Percentiles rank a stretch among this genome's conserved stretches.
These are phyloP conservation scores for Fusarium sp. DNA, from an alignment of 2,329 filamentous ascomycete genomes.

Conservation along the genomic window DNA sequence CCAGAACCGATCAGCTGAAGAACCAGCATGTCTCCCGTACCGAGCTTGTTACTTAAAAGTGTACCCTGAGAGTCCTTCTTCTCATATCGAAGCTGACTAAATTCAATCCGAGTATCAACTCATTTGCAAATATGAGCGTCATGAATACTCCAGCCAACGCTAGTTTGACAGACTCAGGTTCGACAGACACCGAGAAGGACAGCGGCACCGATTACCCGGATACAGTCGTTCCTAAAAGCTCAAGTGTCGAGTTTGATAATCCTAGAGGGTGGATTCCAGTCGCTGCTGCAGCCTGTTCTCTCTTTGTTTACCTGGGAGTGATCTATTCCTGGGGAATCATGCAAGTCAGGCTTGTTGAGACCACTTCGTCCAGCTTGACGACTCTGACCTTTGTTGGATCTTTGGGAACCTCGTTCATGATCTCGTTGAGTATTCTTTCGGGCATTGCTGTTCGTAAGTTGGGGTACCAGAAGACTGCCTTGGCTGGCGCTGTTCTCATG, in stretches of 20 bases:
- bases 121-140: neutral
- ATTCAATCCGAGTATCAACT: no score
- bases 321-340: constrained; percentile 54
- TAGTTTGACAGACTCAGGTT: constrained; percentile 1
- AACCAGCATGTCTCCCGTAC: no score
- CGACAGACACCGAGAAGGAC: constrained; percentile 34
- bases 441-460: constrained; percentile 40
- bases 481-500: constrained; percentile 47
- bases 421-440: constrained; percentile 44
- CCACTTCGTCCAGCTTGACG: constrained; percentile 43
- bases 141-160: neutral
- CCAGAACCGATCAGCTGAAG: neutral
- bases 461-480: constrained; percentile 44
- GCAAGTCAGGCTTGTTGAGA: constrained; percentile 49
- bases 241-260: constrained; percentile 28
- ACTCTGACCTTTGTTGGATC: constrained; percentile 52
- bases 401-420: constrained; percentile 48
- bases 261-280: constrained; percentile 40
- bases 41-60: no score
- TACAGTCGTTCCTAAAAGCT: neutral
- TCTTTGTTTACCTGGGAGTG: constrained; percentile 52
- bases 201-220: constrained; percentile 13
- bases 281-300: constrained; percentile 37
- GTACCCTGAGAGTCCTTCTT: no score
- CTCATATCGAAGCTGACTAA: no score